A percentile compares a stretch with the other conserved stretches of the same genome.
Conservation (phyloP, 1,284 basidiomycete species). For the Trichosporon sp. region DNA sequence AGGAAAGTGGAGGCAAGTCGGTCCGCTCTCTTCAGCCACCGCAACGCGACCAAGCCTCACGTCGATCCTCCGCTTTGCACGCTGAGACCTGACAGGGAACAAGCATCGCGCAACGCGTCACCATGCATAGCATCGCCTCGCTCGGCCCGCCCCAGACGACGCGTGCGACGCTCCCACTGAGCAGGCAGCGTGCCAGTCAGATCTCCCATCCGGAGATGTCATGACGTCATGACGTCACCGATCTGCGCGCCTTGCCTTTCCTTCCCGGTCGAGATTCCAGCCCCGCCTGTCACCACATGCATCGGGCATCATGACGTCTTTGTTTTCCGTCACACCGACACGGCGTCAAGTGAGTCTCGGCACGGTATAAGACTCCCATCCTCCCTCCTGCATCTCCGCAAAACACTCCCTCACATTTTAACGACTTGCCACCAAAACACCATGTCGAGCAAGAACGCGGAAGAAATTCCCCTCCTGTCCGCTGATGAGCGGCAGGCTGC, state of each 20-base stretch:
- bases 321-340: background rate
- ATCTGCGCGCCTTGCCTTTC: background rate
- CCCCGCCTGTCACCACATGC: background rate
- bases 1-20: no score
- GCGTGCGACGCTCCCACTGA: background rate
- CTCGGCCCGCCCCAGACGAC: background rate
- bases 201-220: background rate
- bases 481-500: background rate
- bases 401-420: background rate
- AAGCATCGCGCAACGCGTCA: background rate
- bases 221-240: background rate
- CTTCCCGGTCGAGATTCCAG: background rate
- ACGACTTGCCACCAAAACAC: no score
- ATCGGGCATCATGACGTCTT: background rate
- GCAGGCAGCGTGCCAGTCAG: background rate
- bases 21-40: no score
- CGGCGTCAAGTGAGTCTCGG: background rate
- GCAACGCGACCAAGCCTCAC: no score
- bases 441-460: background rate
- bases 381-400: background rate
- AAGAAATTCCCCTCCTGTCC: conserved; percentile 12
- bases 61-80: no score
- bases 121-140: background rate
- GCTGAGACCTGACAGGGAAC: no score
- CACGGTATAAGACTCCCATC: background rate